Percentiles rank a stretch among this genome's conserved stretches.
Evolutionary conservation across 176 grass and related monocot genomes (phyloP).

Genomic region (Ananas comosus): DNA sequence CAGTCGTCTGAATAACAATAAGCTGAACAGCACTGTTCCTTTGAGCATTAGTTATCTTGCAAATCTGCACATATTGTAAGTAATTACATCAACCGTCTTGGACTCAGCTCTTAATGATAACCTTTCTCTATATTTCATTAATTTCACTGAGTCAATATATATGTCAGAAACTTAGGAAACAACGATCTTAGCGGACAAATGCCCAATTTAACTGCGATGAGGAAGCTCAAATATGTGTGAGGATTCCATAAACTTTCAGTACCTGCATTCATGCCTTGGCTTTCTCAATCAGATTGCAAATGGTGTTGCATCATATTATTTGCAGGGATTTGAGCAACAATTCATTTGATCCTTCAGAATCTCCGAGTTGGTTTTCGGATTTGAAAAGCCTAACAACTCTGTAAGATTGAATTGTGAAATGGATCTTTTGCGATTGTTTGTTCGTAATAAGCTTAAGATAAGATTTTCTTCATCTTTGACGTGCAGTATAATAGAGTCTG

Average conservation of each 20-base stretch:
- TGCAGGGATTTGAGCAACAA: conserved; percentile 86
- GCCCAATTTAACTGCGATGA: conserved; percentile 48
- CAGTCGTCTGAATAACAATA: conserved; percentile 53
- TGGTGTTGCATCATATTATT: conserved; percentile 8
- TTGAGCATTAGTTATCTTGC: conserved; percentile 30
- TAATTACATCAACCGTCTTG: background rate
- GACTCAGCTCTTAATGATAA: background rate
- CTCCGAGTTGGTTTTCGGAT: conserved; percentile 54
- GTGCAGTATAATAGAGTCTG: conserved; percentile 51
- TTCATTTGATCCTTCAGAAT: conserved; percentile 40
- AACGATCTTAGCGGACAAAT: conserved; percentile 49
- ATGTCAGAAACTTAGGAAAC: conserved; percentile 54
- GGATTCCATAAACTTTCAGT: conserved; percentile 13
- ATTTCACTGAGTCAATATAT: conserved; percentile 6
- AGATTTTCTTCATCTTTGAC: background rate
- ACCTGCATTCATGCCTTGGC: background rate
- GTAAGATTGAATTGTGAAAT: conserved; percentile 20
- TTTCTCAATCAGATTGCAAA: background rate
- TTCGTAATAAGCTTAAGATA: too few species aligned
- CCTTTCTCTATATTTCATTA: background rate
- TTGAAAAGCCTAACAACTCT: conserved; percentile 27
- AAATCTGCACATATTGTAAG: conserved; percentile 58
- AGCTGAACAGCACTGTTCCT: conserved; percentile 35
- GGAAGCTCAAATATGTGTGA: conserved; percentile 56
- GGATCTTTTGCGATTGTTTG: too few species aligned